Conservation (phyloP, 768 basidiomycete species). For the Strobilomyces dryophilus region DNA sequence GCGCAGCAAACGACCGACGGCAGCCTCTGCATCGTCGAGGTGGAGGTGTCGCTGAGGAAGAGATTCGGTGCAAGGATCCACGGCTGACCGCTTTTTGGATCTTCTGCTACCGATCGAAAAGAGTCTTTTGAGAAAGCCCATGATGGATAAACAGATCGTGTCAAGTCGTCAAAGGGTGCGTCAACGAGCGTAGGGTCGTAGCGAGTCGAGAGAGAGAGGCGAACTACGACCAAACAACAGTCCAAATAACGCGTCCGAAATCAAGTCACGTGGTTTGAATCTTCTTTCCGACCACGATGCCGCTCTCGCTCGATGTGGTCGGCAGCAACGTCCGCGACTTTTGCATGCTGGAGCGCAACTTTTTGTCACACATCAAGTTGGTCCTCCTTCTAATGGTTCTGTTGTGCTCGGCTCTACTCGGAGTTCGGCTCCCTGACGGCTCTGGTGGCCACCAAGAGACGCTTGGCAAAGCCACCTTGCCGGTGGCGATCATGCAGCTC, state of each 20-base stretch:
- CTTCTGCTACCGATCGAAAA: conserved; percentile 67
- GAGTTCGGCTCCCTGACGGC: conserved; percentile 50
- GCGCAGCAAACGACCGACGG: conserved; percentile 51
- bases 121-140: conserved; percentile 62
- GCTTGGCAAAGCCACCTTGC: conserved; percentile 33
- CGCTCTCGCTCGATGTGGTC: conserved; percentile 37
- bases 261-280: conserved; percentile 14
- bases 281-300: neutral
- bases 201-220: neutral
- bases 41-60: conserved; percentile 19
- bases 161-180: conserved; percentile 20
- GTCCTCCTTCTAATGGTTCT: conserved; percentile 60
- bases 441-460: conserved; percentile 17
- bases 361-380: conserved; percentile 65
- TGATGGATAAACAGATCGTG: conserved; percentile 29
- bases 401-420: conserved; percentile 60
- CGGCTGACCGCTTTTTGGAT: conserved; percentile 41
- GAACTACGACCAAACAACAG: conserved; percentile 43
- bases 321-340: conserved; percentile 71
- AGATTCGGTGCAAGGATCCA: conserved; percentile 24
- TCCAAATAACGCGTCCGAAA: conserved; percentile 29
- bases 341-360: conserved; percentile 75
- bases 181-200: conserved; percentile 24
- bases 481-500: conserved; percentile 52
- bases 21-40: conserved; percentile 44